These are phyloP conservation scores for Achlya hypogyna DNA, from an alignment of 352 stramenopile species.

Conservation along the genomic window DNA sequence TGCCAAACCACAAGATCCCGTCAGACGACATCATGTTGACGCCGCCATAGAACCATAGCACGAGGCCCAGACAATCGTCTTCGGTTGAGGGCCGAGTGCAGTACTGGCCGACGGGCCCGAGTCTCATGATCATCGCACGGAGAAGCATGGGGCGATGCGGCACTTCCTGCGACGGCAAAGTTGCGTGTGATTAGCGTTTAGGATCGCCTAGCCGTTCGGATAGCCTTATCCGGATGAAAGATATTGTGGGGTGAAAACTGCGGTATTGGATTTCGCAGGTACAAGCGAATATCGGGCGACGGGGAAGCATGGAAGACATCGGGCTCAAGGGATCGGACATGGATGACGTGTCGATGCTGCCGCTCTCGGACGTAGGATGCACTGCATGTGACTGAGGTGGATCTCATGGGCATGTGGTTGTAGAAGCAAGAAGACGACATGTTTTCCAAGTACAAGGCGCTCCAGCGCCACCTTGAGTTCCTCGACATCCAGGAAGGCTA, in stretches of 20 bases:
- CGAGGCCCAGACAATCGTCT: too few species aligned
- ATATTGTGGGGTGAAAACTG: not conserved
- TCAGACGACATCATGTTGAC: too few species aligned
- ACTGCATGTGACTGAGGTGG: not conserved
- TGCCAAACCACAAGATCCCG: too few species aligned
- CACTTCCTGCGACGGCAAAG: not conserved
- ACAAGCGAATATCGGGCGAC: not conserved
- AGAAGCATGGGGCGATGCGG: not conserved
- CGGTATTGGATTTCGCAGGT: not conserved
- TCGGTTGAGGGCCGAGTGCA: too few species aligned
- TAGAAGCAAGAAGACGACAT: slow-evolving; percentile 50
- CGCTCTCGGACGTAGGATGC: not conserved
- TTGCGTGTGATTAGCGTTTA: not conserved
- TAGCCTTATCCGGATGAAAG: not conserved
- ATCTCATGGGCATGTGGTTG: not conserved
- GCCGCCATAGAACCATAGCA: too few species aligned
- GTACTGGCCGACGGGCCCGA: too few species aligned
- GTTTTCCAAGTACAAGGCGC: slow-evolving; percentile 70
- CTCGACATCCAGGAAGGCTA: slow-evolving; percentile 94
- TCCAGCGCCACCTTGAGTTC: slow-evolving; percentile 76
- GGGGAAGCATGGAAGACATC: not conserved
- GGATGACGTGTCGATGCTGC: not conserved
- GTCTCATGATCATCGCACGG: too few species aligned
- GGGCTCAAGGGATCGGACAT: not conserved
- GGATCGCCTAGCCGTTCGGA: not conserved